Conservation (phyloP, 192 early-diverging fungal species). For the Rhizophagus prolifer region DNA sequence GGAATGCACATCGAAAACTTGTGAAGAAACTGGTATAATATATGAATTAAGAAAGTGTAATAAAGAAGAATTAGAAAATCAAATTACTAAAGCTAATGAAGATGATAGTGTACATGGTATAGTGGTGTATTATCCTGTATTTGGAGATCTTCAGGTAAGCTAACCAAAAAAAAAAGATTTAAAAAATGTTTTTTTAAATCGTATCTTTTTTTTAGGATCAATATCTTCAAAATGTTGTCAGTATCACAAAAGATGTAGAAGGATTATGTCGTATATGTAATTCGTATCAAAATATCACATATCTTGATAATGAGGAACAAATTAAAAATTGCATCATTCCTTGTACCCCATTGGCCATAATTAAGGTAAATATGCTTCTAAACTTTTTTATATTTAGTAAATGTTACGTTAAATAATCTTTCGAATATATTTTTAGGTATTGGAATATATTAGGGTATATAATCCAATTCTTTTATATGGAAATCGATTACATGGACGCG, state of each 20-base stretch:
- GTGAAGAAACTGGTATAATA: slow-evolving; percentile 81
- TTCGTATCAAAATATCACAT: slow-evolving; percentile 95
- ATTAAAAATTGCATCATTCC: slow-evolving; percentile 95
- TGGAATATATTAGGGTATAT: slow-evolving; percentile 95
- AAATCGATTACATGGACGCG: slow-evolving; percentile 90
- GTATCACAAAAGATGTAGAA: slow-evolving; percentile 91
- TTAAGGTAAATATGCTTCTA: slow-evolving; percentile 66
- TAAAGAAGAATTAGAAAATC: slow-evolving; percentile 80
- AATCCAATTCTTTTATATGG: slow-evolving; percentile 86
- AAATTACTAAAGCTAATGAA: slow-evolving; percentile 84
- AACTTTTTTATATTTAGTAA: too few species aligned
- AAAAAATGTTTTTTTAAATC: background rate
- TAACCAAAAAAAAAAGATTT: background rate
- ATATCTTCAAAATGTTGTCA: slow-evolving; percentile 91
- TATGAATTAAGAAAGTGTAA: slow-evolving; percentile 88
- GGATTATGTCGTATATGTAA: slow-evolving; percentile 73
- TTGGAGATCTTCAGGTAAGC: slow-evolving; percentile 80
- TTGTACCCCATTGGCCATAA: slow-evolving; percentile 93
- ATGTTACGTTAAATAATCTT: too few species aligned
- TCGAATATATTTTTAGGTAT: slow-evolving; percentile 46
- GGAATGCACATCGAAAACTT: slow-evolving; percentile 92
- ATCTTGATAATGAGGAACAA: slow-evolving; percentile 73
- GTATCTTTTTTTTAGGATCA: slow-evolving; percentile 61
- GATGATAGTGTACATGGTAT: slow-evolving; percentile 88
- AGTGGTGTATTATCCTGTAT: slow-evolving; percentile 99